Conservation (phyloP, 2,329 filamentous ascomycete species). For the Sporothrix pallida region DNA sequence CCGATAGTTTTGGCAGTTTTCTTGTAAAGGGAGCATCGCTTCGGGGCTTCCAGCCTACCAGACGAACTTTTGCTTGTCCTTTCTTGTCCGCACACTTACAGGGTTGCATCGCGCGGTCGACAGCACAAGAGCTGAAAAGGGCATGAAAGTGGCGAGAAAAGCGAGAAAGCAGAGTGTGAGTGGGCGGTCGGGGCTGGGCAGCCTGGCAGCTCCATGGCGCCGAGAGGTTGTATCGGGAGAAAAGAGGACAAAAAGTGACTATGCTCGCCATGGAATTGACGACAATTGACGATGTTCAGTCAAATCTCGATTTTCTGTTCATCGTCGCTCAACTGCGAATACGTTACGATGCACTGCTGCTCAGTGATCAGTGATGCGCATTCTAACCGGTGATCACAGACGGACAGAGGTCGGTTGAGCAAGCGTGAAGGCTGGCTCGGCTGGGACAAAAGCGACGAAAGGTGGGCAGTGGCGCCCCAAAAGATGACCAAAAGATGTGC, state of each 20-base stretch:
- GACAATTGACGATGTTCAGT: too few species aligned
- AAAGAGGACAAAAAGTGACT: not conserved
- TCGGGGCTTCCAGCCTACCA: slow-evolving; percentile 10
- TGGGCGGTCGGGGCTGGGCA: not conserved
- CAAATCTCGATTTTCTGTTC: too few species aligned
- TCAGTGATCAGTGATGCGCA: too few species aligned
- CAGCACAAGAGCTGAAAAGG: slow-evolving; percentile 6
- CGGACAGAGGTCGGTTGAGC: too few species aligned
- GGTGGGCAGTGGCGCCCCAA: too few species aligned
- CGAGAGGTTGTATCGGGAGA: slow-evolving; percentile 4
- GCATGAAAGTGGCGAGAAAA: not conserved
- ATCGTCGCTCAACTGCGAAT: too few species aligned
- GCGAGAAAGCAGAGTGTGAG: not conserved
- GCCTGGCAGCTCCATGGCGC: slow-evolving; percentile 8
- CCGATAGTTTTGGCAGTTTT: not conserved
- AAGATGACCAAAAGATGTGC: too few species aligned
- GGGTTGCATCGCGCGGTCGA: slow-evolving; percentile 9
- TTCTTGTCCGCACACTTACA: not conserved
- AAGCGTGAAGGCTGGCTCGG: too few species aligned
- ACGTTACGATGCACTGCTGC: too few species aligned
- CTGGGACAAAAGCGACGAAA: too few species aligned
- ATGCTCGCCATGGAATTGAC: not conserved
- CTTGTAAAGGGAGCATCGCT: not conserved
- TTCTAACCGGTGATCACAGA: too few species aligned
- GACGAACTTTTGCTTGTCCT: not conserved